phyloP scores from a whole-genome alignment of 495 filamentous ascomycete species.

The Penicillium pancosmium region DNA sequence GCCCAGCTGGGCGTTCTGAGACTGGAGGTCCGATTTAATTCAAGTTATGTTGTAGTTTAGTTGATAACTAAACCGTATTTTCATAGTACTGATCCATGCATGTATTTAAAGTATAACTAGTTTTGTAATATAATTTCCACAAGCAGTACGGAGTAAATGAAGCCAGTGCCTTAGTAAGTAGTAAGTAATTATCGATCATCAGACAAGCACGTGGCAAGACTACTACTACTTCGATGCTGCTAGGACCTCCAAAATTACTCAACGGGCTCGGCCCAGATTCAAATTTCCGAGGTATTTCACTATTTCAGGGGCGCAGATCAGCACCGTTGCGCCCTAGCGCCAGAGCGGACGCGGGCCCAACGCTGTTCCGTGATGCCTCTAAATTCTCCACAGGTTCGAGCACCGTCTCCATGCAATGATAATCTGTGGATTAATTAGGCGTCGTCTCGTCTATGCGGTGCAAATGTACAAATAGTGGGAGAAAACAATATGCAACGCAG shows the following conservation, averaged over 20 bases:
- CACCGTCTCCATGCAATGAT: constrained; percentile 2
- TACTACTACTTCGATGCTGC: too few species aligned
- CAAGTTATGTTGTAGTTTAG: background rate
- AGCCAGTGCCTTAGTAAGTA: too few species aligned
- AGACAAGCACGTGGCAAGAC: background rate
- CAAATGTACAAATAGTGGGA: background rate
- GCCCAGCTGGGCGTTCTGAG: background rate
- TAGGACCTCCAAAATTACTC: background rate
- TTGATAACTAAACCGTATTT: background rate
- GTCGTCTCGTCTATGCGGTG: constrained; percentile 7
- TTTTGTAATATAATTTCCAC: too few species aligned
- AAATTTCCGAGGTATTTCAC: background rate
- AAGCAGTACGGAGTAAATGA: too few species aligned
- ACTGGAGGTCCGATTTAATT: background rate
- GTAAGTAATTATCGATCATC: too few species aligned
- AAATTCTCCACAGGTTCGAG: constrained; percentile 2
- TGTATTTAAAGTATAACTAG: too few species aligned
- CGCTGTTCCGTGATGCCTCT: background rate
- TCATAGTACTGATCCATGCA: too few species aligned
- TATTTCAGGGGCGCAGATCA: constrained; percentile 24
- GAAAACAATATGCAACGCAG: constrained; percentile 16
- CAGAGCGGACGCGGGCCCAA: background rate
- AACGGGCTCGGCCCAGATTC: background rate
- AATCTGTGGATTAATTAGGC: background rate
- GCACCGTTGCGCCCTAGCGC: constrained; percentile 16